Conservation (phyloP, 768 basidiomycete genomes). For the Crassisporium funariophilum region DNA sequence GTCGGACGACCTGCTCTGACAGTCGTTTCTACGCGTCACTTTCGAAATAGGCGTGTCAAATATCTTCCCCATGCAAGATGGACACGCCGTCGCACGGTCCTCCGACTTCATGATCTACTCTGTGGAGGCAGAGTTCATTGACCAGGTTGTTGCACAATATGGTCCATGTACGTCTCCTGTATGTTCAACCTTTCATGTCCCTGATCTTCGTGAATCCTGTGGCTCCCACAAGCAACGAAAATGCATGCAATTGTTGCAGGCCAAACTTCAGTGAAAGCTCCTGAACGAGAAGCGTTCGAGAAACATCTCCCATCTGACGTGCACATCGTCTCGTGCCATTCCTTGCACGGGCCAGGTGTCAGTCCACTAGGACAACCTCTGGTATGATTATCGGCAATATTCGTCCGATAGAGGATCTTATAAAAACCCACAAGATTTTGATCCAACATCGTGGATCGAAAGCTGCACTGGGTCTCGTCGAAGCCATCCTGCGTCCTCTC, state of each 20-base stretch:
- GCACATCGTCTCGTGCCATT: slow-evolving; percentile 91
- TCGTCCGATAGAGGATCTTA: not conserved
- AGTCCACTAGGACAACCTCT: slow-evolving; percentile 88
- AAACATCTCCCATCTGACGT: slow-evolving; percentile 82
- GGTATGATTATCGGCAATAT: slow-evolving; percentile 43
- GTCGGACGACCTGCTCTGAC: not conserved
- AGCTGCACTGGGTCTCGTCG: slow-evolving; percentile 74
- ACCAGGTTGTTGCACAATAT: slow-evolving; percentile 79
- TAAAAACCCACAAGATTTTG: slow-evolving; percentile 58
- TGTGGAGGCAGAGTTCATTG: slow-evolving; percentile 90
- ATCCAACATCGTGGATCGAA: slow-evolving; percentile 84
- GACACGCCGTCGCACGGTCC: slow-evolving; percentile 84
- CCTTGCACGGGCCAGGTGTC: slow-evolving; percentile 91
- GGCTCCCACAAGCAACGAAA: slow-evolving; percentile 98
- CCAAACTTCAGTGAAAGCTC: slow-evolving; percentile 96
- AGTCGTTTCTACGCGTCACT: not conserved
- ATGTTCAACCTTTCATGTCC: not conserved
- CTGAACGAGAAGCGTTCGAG: slow-evolving; percentile 90
- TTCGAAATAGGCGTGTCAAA: slow-evolving; percentile 54
- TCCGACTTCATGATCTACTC: slow-evolving; percentile 96
- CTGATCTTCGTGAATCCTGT: too few species aligned
- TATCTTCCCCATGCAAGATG: slow-evolving; percentile 71
- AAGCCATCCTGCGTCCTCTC: slow-evolving; percentile 78
- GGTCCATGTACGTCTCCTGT: slow-evolving; percentile 76
- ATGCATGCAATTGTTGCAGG: slow-evolving; percentile 90